phyloP scores from a whole-genome alignment of 495 filamentous ascomycete species.

The Lasiosphaeria ovina region DNA sequence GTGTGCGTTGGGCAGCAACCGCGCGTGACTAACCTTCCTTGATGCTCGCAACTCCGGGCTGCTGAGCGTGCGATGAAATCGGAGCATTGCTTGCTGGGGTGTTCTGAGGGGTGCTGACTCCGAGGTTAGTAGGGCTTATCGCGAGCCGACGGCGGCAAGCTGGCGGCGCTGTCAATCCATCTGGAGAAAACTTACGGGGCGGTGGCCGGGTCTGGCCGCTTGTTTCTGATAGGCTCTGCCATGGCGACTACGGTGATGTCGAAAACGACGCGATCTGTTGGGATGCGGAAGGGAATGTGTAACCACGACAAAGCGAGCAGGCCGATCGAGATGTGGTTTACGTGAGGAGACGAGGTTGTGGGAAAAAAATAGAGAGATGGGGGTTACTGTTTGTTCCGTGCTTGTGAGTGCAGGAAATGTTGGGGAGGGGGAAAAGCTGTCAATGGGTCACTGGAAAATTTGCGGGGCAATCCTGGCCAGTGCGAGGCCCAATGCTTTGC shows the following conservation, averaged over 20 bases:
- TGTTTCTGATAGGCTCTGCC: conserved; percentile 90
- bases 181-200: conserved; percentile 62
- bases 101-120: conserved; percentile 85
- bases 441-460: conserved; percentile 30
- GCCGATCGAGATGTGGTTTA: conserved; percentile 2
- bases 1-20: conserved; percentile 27
- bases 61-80: conserved; percentile 95
- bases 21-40: conserved; percentile 74
- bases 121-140: conserved; percentile 31
- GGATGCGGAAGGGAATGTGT: conserved; percentile 6
- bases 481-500: conserved; percentile 13
- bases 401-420: conserved; percentile 29
- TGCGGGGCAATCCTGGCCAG: conserved; percentile 27
- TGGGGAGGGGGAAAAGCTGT: conserved; percentile 33
- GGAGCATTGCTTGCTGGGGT: conserved; percentile 92
- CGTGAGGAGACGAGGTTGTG: conserved; percentile 12
- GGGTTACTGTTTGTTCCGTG: conserved; percentile 13
- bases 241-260: conserved; percentile 45
- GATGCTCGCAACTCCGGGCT: conserved; percentile 92
- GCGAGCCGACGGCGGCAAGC: conserved; percentile 7
- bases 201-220: conserved; percentile 75
- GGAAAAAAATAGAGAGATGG: conserved; percentile 17
- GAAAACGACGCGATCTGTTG: conserved; percentile 12
- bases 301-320: not conserved
- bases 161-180: conserved; percentile 1